phyloP scores from a whole-genome alignment of 805 yeast species.

The Hanseniaspora taiwanica region DNA sequence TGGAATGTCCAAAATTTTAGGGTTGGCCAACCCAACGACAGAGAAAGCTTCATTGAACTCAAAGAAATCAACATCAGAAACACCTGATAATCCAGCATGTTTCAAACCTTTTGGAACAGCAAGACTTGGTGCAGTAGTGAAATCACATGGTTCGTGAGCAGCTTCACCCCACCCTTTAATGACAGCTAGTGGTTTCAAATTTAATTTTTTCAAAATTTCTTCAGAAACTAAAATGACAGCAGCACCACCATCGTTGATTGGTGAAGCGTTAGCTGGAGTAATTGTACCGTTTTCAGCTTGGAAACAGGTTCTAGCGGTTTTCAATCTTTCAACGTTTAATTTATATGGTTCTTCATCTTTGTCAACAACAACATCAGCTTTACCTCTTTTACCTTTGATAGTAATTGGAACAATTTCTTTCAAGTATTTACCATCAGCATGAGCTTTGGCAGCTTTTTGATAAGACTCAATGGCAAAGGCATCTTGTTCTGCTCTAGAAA shows the following conservation, averaged over 20 bases:
- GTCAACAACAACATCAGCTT: slow-evolving; percentile 61
- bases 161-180: slow-evolving; percentile 97
- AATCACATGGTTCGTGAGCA: slow-evolving; percentile 87
- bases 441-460: slow-evolving; percentile 75
- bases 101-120: slow-evolving; percentile 94
- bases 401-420: slow-evolving; percentile 79
- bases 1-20: slow-evolving; percentile 52
- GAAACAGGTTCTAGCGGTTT: slow-evolving; percentile 86
- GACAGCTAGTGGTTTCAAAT: slow-evolving; percentile 78
- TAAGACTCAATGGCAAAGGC: slow-evolving; percentile 82
- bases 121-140: slow-evolving; percentile 89
- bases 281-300: slow-evolving; percentile 89
- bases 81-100: slow-evolving; percentile 51
- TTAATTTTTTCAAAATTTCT: slow-evolving; percentile 70
- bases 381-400: slow-evolving; percentile 81
- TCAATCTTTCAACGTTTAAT: slow-evolving; percentile 64
- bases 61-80: slow-evolving; percentile 68
- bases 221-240: slow-evolving; percentile 84
- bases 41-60: slow-evolving; percentile 98
- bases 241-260: slow-evolving; percentile 96
- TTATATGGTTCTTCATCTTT: slow-evolving; percentile 77
- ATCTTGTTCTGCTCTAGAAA: slow-evolving; percentile 77
- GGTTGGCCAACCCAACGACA: slow-evolving; percentile 87
- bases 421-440: slow-evolving; percentile 66
- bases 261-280: slow-evolving; percentile 94